Evolutionary conservation across 805 yeast genomes (phyloP).

Genomic region (Wickerhamiella bombiphila): DNA sequence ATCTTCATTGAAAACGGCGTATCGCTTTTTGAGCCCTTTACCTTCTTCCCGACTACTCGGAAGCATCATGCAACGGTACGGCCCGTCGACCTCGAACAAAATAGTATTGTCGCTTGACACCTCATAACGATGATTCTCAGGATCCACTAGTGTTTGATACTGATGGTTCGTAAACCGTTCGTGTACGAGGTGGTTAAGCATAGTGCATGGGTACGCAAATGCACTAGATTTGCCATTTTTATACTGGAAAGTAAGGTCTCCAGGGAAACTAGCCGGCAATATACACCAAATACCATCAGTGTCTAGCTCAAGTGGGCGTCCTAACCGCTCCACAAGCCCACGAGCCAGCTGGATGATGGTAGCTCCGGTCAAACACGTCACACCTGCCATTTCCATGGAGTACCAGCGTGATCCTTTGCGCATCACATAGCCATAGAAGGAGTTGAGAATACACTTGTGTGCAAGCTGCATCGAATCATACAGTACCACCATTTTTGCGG

Average conservation of each 20-base stretch:
- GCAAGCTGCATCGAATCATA: conserved; percentile 94
- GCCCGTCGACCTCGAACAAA: conserved; percentile 97
- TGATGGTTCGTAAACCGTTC: conserved; percentile 85
- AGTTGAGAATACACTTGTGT: conserved; percentile 88
- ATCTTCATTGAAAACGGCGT: conserved; percentile 92
- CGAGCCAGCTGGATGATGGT: conserved; percentile 97
- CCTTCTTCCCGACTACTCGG: conserved; percentile 98
- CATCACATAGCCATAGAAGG: conserved; percentile 97
- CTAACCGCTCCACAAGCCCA: conserved; percentile 75
- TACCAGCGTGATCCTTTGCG: conserved; percentile 98
- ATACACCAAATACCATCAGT: conserved; percentile 99
- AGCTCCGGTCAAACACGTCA: conserved; percentile 95
- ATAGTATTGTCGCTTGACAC: conserved; percentile 82
- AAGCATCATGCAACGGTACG: conserved; percentile 90
- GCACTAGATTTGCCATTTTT: conserved; percentile 64
- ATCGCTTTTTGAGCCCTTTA: conserved; percentile 86
- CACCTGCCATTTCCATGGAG: conserved; percentile 99
- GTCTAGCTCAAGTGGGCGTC: conserved; percentile 90
- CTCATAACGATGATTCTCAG: conserved; percentile 47
- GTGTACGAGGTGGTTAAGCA: conserved; percentile 89
- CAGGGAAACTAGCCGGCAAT: conserved; percentile 85
- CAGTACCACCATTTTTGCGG: conserved; percentile 80
- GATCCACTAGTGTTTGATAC: conserved; percentile 74
- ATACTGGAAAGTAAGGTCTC: conserved; percentile 55
- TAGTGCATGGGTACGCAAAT: conserved; percentile 87